Evolutionary conservation across 805 yeast genomes (phyloP), one percentile per base, ranked within the genome.

Genomic region (Candida sonorensis): DNA sequence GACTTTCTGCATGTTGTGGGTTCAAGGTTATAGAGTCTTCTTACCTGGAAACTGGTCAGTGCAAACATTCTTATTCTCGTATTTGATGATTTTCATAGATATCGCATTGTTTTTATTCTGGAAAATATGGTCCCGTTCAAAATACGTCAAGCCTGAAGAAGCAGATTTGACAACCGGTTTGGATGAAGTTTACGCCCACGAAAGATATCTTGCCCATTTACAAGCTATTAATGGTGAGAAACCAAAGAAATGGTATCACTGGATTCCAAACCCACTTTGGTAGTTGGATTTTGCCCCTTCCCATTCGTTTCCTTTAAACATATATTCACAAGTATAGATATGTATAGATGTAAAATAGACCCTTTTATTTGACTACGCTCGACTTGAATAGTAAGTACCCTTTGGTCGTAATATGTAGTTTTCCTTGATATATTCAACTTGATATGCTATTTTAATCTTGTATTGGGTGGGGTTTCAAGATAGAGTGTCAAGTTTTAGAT

Each of bases 1-100:
- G 30, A 61, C 74, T 8, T 45, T 66, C 37, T 51, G 62, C 35
- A 66, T 83, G 83, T 49, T 72, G 45, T 56, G 74, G 52, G 58
- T 76, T 16, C 74, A 73, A 38, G 94, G 94, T 5, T 85, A 81
- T 58, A 59, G 69, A 2, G 82, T 77, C 2, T 83, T 85, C 55
- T 53, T 77, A 28, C 77, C 77, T 10, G 84, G 81, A 4, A 50
- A 60, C 34, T 84, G 90, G 87, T 54, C 65, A 12, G 66, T 67
- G 12, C 65, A 76, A 37, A 59, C 66, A 7, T 85, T 85, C 57
- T 62, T 83, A 44, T 81, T 75, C 56, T 71, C 72, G 47, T 85
- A 85, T 50, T 62, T 85, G 38, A 78, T 81, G 78, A 67, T 84
- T 9, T 82, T 83, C 37, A 54, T 75, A 30, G 67, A 66, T 35